Evolutionary conservation across 495 filamentous ascomycete genomes (phyloP).

Genomic region (Daldinia grandis): DNA sequence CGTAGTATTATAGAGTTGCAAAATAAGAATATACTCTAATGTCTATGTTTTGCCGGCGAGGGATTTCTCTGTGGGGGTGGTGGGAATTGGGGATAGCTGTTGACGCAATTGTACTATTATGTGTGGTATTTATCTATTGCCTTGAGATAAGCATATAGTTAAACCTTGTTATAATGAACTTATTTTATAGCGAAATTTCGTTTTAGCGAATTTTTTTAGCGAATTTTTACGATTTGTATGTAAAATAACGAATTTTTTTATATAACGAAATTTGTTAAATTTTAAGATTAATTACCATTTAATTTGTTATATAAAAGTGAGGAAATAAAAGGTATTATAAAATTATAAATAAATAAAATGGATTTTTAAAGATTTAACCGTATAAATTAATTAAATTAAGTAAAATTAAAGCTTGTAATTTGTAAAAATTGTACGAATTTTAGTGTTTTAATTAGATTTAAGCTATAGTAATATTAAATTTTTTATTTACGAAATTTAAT

Average conservation of each 20-base stretch:
- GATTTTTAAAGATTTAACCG: not conserved
- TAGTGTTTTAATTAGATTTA: conserved; percentile 1
- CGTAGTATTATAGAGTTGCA: conserved; percentile 17
- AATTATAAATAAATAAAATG: not conserved
- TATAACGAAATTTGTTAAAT: not conserved
- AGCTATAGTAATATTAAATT: not conserved
- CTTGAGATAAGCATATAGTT: conserved; percentile 18
- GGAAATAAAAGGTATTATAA: not conserved
- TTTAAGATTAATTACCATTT: not conserved
- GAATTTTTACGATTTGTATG: too few relatives aligned
- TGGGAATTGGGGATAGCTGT: conserved; percentile 7
- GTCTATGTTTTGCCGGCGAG: conserved; percentile 1
- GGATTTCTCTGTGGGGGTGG: conserved; percentile 23
- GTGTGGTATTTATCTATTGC: conserved; percentile 6
- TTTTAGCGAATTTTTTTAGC: not conserved
- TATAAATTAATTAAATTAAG: not conserved
- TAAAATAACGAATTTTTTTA: not conserved
- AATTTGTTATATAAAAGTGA: not conserved
- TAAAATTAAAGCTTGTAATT: not conserved
- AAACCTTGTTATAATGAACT: too few relatives aligned
- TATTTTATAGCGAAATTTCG: not conserved
- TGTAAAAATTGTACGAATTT: not conserved
- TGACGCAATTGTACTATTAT: conserved; percentile 15
- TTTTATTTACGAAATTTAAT: not conserved
- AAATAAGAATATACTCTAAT: conserved; percentile 28